A percentile compares a stretch with the other conserved stretches of the same genome.
phyloP scores from a whole-genome alignment of 164 flowering plant genomes.

The Sextonia rubra region DNA sequence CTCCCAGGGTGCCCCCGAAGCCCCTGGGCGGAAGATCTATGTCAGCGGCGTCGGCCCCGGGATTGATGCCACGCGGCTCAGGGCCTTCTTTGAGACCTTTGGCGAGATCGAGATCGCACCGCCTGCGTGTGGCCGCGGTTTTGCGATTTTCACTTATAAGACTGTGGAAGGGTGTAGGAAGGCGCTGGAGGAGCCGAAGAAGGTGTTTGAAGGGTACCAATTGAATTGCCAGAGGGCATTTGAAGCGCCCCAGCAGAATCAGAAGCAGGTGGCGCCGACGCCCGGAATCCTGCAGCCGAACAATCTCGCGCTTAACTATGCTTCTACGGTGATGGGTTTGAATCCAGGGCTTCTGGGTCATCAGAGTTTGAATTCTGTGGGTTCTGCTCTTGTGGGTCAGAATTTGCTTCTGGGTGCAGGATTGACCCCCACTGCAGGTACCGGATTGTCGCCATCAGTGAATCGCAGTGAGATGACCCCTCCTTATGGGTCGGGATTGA shows the following conservation, averaged over 20 bases:
- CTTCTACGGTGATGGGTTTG: slow-evolving; percentile 16
- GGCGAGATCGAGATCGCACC: slow-evolving; percentile 53
- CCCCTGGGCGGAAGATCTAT: slow-evolving; percentile 27
- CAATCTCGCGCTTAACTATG: slow-evolving; percentile 9
- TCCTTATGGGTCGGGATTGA: neutral
- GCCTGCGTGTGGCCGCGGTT: slow-evolving; percentile 33
- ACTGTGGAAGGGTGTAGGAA: slow-evolving; percentile 30
- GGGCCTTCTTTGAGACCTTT: slow-evolving; percentile 25
- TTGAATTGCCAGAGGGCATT: slow-evolving; percentile 30
- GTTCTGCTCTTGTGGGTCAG: slow-evolving; percentile 21
- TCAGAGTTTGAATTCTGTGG: slow-evolving; percentile 18
- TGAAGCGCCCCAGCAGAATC: slow-evolving; percentile 15
- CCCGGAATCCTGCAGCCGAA: slow-evolving; percentile 12
- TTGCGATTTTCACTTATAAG: slow-evolving; percentile 35
- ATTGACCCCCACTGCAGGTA: slow-evolving; percentile 10
- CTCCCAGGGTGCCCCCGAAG: neutral
- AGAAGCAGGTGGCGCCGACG: slow-evolving; percentile 1
- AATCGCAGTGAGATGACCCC: slow-evolving; percentile 14
- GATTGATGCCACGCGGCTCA: slow-evolving; percentile 23
- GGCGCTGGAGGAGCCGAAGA: slow-evolving; percentile 38
- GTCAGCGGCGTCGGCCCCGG: slow-evolving; percentile 28
- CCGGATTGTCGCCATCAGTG: slow-evolving; percentile 21
- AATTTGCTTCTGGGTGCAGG: slow-evolving; percentile 22
- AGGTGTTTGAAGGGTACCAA: slow-evolving; percentile 29
- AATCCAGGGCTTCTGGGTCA: slow-evolving; percentile 25